Conservation (phyloP, 2,329 filamentous ascomycete genomes). For the Macrophomina tecta region DNA sequence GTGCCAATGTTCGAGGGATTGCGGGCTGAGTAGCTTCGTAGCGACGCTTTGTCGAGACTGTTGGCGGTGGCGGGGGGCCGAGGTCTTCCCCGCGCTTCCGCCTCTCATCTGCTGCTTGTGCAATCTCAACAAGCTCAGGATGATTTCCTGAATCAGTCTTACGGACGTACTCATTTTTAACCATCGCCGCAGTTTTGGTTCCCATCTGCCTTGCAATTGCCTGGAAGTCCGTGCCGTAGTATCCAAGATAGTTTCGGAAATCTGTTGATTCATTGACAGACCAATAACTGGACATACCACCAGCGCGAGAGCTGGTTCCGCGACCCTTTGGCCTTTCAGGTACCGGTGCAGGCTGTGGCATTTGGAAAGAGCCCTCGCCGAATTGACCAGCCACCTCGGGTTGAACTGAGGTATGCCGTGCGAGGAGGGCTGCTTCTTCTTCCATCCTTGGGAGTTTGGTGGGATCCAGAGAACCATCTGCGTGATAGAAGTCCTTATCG, state of each 20-base stretch:
- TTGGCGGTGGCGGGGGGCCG: constrained; percentile 56
- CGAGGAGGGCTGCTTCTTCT: constrained; percentile 17
- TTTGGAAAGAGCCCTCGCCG: constrained; percentile 55
- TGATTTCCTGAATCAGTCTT: constrained; percentile 51
- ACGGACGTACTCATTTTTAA: constrained; percentile 58
- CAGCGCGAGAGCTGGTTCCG: constrained; percentile 14
- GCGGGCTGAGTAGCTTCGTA: constrained; percentile 51
- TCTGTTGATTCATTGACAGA: constrained; percentile 81
- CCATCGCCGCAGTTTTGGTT: constrained; percentile 87
- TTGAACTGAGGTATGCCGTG: constrained; percentile 8
- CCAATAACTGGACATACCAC: constrained; percentile 82
- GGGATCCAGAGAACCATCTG: constrained; percentile 4
- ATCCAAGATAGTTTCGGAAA: constrained; percentile 72
- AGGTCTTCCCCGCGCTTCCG: constrained; percentile 53
- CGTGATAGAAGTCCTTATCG: constrained; percentile 24
- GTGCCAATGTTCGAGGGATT: constrained; percentile 50
- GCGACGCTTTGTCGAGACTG: constrained; percentile 54
- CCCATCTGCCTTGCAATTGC: constrained; percentile 80
- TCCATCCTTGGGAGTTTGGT: not conserved
- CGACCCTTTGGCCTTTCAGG: constrained; percentile 25
- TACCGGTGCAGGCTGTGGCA: constrained; percentile 5
- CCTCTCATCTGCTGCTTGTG: constrained; percentile 49
- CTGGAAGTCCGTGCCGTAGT: constrained; percentile 81
- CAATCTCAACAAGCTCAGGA: constrained; percentile 49
- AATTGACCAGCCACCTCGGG: constrained; percentile 33